Evolutionary conservation across 805 yeast genomes (phyloP), one percentile per base, ranked within the genome.

Genomic region (Zygosaccharomyces pseudorouxii): DNA sequence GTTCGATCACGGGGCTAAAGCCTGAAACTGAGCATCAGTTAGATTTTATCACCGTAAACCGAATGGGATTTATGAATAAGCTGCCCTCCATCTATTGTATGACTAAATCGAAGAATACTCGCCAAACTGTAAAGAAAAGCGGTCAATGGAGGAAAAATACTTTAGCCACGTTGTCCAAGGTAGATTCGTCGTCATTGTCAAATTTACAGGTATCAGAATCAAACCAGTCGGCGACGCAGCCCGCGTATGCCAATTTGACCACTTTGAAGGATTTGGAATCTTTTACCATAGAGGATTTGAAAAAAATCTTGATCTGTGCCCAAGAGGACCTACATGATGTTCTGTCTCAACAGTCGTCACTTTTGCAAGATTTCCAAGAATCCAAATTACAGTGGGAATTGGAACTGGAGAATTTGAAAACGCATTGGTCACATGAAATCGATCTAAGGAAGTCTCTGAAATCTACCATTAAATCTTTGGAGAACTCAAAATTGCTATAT

Each of bases 241-340:
- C 66, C 5, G 58, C 65, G 1, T 64, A 62, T 38, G 58, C 66
- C 5, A 56, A 53, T 30, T 43, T 65, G 28, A 60, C 65, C 5
- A 53, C 59, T 12, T 49, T 65, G 20, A 55, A 63, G 45, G 65
- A 62, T 46, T 42, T 65, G 45, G 67, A 64, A 27, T 41, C 54
- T 31, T 64, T 51, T 45, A 57, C 66, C 9, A 64, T 65, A 19
- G 64, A 59, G 3, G 68, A 65, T 47, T 50, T 65, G 52, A 64
- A 65, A 37, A 60, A 57, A 33, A 63, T 65, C 18, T 47, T 66
- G 36, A 59, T 63, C 4, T 62, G 65, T 46, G 58, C 68, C 1
- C 69, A 65, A 46, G 68, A 64, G 46, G 68, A 65, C 47, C 45
- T 65, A 48, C 70, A 64, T 47, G 64, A 63, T n/a, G 64, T 65